Evolutionary conservation across 176 grass and related monocot species (phyloP).

Genomic region (Puya raimondii): DNA sequence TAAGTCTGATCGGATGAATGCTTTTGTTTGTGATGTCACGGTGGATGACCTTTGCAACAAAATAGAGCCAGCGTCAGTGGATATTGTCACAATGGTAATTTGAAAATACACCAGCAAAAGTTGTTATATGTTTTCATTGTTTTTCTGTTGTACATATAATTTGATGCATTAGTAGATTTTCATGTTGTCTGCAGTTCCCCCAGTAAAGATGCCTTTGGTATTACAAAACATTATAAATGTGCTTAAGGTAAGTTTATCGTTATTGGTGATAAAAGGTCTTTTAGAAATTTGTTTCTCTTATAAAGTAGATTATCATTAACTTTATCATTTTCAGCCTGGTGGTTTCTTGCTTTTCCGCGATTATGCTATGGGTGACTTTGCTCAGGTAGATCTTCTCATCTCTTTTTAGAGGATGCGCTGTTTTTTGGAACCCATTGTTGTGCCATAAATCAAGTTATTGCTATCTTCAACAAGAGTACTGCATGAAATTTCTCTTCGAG

Average conservation of each 20-base stretch:
- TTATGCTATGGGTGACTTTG: conserved; percentile 19
- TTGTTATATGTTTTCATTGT: not conserved
- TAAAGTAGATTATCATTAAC: not conserved
- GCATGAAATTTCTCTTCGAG: no score
- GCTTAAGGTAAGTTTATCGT: conserved; percentile 10
- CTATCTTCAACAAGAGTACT: not conserved
- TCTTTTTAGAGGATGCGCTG: not conserved
- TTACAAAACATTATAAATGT: conserved; percentile 15
- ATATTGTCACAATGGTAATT: conserved; percentile 23
- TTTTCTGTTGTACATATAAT: not conserved
- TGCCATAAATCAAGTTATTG: not conserved
- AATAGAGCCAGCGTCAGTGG: conserved; percentile 12
- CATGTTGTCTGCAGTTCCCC: conserved; percentile 23
- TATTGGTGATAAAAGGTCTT: not conserved
- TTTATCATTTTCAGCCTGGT: conserved; percentile 12
- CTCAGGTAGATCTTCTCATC: conserved; percentile 15
- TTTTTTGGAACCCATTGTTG: not conserved
- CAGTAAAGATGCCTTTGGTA: conserved; percentile 13
- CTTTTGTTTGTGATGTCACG: conserved; percentile 23
- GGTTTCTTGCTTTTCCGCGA: conserved; percentile 21
- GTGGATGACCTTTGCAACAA: conserved; percentile 15
- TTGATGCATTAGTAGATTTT: conserved; percentile 18
- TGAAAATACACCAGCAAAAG: not conserved
- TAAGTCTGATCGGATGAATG: conserved; percentile 8
- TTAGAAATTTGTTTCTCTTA: not conserved